Base-by-base conservation (phyloP, 177 flowering plant genomes). In the Vitis hybrid region DNA sequence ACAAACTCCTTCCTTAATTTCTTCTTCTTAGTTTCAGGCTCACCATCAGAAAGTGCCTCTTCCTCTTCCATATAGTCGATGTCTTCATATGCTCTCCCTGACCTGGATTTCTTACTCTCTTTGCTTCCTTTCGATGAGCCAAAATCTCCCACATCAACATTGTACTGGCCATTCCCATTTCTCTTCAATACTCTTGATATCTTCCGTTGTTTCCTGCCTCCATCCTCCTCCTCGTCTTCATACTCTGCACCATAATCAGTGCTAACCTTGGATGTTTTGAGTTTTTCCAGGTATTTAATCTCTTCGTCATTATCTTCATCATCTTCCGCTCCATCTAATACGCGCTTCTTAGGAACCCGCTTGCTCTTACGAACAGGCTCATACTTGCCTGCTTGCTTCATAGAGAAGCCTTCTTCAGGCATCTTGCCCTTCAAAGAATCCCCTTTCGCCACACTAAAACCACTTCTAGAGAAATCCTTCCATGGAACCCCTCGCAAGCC, bases 231-330 rank as follows among this genome's bases (percentile, higher is more conserved):
- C 60, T 72, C 75, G 12, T 79, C 86, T 62, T 79, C 79, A 54
- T 66, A 80, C 52, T 63, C 78, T 39, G 85, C 86, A 21, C 78
- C 80, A 70, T 65, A 60, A 59, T 72, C 74, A 21, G 71, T 59
- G 55, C 64, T 15, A 56, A 61, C 49, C 67, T 74, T 88, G 12
- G 86, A 72, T 67, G 81, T 74, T 75, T 71, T 85, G 17, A 87
- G 87, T 60, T 81, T 90, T 68, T 84, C 88, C 15, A 90, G 85
- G 78, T 85, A 89, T 2, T 83, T 87, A 51, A 93, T 81, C 81
- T 91, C 97, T 50, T 85, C 92, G 78, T 93, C 92, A 56, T 82
- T 82, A 65, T 82, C 87, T 26, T 87, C 90, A 66, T 81, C 77
- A 59, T 70, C 57, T 55, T 45, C 19, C 48, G 54, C 74, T 17